Evolutionary conservation across 108 stramenopile genomes (phyloP).

Genomic region (Pseudonitzschia multiseries): DNA sequence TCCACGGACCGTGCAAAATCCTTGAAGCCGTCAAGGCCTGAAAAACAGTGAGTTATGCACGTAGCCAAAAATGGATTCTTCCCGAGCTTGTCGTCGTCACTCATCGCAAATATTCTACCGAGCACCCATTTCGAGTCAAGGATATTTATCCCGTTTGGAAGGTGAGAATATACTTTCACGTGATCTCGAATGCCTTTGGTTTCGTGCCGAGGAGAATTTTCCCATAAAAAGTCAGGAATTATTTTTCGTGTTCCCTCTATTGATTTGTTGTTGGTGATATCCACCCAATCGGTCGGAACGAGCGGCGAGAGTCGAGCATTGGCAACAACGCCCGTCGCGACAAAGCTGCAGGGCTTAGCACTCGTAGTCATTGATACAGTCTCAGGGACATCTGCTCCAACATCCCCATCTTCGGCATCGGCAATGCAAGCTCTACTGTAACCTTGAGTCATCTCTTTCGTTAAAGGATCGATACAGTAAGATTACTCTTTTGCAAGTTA

Average conservation of each 20-base stretch:
- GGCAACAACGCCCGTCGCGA: constrained; percentile 51
- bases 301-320: constrained; percentile 45
- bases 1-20: constrained; percentile 39
- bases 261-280: constrained; percentile 12
- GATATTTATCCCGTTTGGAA: constrained; percentile 71
- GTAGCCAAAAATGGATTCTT: constrained; percentile 37
- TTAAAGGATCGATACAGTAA: too few relatives aligned
- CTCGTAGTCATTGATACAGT: too few relatives aligned
- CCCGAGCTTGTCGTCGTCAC: constrained; percentile 2
- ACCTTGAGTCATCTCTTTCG: too few relatives aligned
- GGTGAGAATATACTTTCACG: constrained; percentile 62
- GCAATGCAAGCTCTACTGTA: too few relatives aligned
- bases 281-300: constrained; percentile 48
- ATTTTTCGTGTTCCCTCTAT: background rate
- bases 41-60: constrained; percentile 70
- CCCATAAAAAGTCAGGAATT: constrained; percentile 68
- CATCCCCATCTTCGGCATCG: too few relatives aligned
- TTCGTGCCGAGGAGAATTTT: constrained; percentile 73
- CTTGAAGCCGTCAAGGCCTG: constrained; percentile 49
- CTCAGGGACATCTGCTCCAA: too few relatives aligned
- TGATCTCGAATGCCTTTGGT: constrained; percentile 59
- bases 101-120: constrained; percentile 51
- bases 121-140: constrained; percentile 84
- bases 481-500: too few relatives aligned
- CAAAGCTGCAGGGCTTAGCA: constrained; percentile 9